A percentile compares a stretch with the other conserved stretches of the same genome.
Evolutionary conservation across 805 yeast genomes (phyloP).

Genomic region (Zygotorulaspora chibaensis): DNA sequence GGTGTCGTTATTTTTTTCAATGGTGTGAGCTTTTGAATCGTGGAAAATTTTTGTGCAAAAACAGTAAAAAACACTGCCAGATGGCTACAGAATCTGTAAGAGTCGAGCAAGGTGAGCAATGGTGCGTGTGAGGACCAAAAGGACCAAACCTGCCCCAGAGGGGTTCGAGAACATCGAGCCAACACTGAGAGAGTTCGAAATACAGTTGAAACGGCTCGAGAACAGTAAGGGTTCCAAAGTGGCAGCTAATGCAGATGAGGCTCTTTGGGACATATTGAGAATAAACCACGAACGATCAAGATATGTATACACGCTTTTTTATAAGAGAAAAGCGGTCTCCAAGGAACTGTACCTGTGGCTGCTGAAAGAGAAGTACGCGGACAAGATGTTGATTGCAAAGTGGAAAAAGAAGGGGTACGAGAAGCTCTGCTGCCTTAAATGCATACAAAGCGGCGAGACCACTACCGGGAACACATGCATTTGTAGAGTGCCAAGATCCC

Average conservation of each 20-base stretch:
- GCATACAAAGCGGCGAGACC: constrained; percentile 62
- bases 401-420: constrained; percentile 87
- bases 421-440: constrained; percentile 73
- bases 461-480: constrained; percentile 70
- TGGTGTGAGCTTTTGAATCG: neutral
- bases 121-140: constrained; percentile 24
- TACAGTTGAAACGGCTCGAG: constrained; percentile 53
- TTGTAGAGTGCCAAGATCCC: constrained; percentile 76
- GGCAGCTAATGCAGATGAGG: constrained; percentile 49
- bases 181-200: constrained; percentile 55
- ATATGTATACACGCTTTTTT: constrained; percentile 69
- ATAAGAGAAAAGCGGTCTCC: constrained; percentile 63
- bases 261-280: constrained; percentile 65
- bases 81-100: neutral
- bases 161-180: constrained; percentile 70
- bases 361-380: constrained; percentile 60
- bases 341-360: constrained; percentile 70
- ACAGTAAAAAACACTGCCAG: neutral
- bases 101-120: constrained; percentile 5
- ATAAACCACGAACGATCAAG: constrained; percentile 72
- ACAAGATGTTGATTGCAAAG: constrained; percentile 70
- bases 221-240: constrained; percentile 37
- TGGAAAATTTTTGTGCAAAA: neutral
- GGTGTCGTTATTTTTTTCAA: constrained; percentile 50
- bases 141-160: constrained; percentile 55